phyloP scores from a whole-genome alignment of 805 yeast species.

The Candida xiaguanensis region DNA sequence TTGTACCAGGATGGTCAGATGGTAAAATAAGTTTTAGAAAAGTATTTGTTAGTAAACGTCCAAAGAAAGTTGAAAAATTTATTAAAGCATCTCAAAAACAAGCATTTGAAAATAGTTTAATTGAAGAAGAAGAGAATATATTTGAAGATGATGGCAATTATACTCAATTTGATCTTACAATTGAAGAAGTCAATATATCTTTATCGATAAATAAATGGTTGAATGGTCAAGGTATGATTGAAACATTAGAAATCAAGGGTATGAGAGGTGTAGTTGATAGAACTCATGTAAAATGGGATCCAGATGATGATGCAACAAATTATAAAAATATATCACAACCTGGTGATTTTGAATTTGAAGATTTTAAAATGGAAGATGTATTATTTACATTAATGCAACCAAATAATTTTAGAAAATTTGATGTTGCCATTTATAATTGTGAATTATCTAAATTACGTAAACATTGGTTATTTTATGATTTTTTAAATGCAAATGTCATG shows the following conservation, averaged over 20 bases:
- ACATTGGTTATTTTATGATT: slow-evolving; percentile 91
- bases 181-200: slow-evolving; percentile 79
- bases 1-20: slow-evolving; percentile 90
- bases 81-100: slow-evolving; percentile 70
- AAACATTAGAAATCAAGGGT: slow-evolving; percentile 74
- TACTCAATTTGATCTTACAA: slow-evolving; percentile 90
- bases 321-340: slow-evolving; percentile 70
- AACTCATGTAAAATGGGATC: slow-evolving; percentile 79
- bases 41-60: slow-evolving; percentile 83
- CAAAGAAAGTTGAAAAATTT: slow-evolving; percentile 53
- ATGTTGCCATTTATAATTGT: slow-evolving; percentile 83
- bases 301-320: slow-evolving; percentile 77
- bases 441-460: slow-evolving; percentile 76
- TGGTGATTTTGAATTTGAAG: slow-evolving; percentile 91
- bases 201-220: slow-evolving; percentile 84
- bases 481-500: slow-evolving; percentile 76
- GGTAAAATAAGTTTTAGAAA: slow-evolving; percentile 81
- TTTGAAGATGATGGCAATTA: slow-evolving; percentile 84
- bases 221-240: slow-evolving; percentile 82
- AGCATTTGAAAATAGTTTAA: slow-evolving; percentile 56
- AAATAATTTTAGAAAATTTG: slow-evolving; percentile 72
- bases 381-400: slow-evolving; percentile 83
- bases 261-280: slow-evolving; percentile 91
- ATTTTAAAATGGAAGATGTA: slow-evolving; percentile 79
- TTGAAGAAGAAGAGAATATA: slow-evolving; percentile 22